Percentiles rank a stretch among this genome's conserved stretches.
Conservation (phyloP, 257 asterid species). For the Gynochthodes officinalis region DNA sequence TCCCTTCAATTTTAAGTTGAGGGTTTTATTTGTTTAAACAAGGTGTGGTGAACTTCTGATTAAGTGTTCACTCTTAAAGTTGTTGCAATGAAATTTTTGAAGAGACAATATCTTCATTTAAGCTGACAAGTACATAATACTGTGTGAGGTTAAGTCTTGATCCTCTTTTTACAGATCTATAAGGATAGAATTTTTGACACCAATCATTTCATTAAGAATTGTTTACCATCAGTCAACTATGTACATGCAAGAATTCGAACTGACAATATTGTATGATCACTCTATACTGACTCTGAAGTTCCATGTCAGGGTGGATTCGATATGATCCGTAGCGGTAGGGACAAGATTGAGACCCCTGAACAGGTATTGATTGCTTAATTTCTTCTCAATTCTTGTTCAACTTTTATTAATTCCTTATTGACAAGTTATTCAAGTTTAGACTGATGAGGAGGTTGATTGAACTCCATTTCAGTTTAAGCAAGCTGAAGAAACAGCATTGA, state of each 20-base stretch:
- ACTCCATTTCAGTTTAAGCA: conserved; percentile 70
- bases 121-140: background rate
- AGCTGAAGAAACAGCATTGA: conserved; percentile 87
- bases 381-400: background rate
- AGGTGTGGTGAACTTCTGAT: background rate
- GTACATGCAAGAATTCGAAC: background rate
- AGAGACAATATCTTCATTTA: background rate
- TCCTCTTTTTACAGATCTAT: background rate
- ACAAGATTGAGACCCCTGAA: conserved; percentile 98
- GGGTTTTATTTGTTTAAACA: background rate
- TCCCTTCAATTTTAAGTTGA: background rate
- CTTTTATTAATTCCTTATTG: background rate
- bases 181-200: background rate
- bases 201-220: too few relatives aligned
- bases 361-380: conserved; percentile 48
- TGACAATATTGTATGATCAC: background rate
- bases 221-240: background rate
- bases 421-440: background rate
- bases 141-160: background rate
- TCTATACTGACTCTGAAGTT: conserved; percentile 8
- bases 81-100: background rate
- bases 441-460: conserved; percentile 20
- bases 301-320: conserved; percentile 92
- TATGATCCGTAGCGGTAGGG: conserved; percentile 98
- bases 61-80: background rate